Percentiles rank a stretch among this genome's conserved stretches.
Conservation (phyloP, 2,329 filamentous ascomycete genomes). For the Phaeosphaeriaceae sp. region DNA sequence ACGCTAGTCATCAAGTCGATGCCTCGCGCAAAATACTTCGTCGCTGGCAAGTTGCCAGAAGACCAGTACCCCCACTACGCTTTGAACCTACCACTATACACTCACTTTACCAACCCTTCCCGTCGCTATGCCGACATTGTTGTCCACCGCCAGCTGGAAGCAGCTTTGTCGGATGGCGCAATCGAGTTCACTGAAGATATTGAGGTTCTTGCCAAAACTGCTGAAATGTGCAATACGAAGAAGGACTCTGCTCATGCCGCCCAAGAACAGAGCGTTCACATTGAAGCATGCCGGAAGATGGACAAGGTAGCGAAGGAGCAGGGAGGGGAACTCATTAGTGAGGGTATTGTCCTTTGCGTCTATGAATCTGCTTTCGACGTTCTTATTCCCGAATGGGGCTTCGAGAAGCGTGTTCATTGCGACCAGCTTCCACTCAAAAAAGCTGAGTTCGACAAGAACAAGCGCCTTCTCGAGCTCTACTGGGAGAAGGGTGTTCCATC, state of each 20-base stretch:
- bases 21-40: slow-evolving; percentile 94
- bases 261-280: slow-evolving; percentile 98
- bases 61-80: slow-evolving; percentile 87
- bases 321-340: slow-evolving; percentile 90
- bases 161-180: slow-evolving; percentile 79
- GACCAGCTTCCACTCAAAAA: slow-evolving; percentile 98
- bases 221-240: slow-evolving; percentile 97
- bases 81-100: slow-evolving; percentile 91
- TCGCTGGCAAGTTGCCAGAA: slow-evolving; percentile 78
- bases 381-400: slow-evolving; percentile 96
- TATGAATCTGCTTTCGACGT: slow-evolving; percentile 99
- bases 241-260: slow-evolving; percentile 97
- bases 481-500: slow-evolving; percentile 99
- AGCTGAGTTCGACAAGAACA: slow-evolving; percentile 98
- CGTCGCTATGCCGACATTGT: slow-evolving; percentile 94
- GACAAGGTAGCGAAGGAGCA: slow-evolving; percentile 86
- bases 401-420: slow-evolving; percentile 99
- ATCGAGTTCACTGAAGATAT: slow-evolving; percentile 88
- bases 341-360: slow-evolving; percentile 94
- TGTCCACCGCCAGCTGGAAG: slow-evolving; percentile 92
- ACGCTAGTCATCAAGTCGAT: slow-evolving; percentile 93
- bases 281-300: slow-evolving; percentile 95
- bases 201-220: slow-evolving; percentile 87
- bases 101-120: slow-evolving; percentile 95
- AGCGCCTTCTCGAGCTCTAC: slow-evolving; percentile 92